Evolutionary conservation across 441 rosid species (phyloP).

Genomic region (Pelargonium cotyledonis): DNA sequence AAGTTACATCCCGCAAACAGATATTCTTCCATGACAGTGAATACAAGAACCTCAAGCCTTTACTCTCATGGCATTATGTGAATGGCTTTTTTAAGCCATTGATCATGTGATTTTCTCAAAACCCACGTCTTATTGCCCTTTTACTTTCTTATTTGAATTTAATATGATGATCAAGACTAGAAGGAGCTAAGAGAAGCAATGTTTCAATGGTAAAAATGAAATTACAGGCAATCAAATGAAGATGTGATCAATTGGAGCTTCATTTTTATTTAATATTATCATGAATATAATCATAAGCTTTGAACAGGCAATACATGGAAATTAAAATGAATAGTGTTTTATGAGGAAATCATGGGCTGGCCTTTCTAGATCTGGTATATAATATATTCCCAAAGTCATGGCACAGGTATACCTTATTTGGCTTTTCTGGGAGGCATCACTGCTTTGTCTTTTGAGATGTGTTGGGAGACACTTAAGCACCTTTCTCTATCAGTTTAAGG

Average conservation of each 20-base stretch:
- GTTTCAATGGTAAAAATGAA: slow-evolving; percentile 1
- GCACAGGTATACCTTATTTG: slow-evolving; percentile 19
- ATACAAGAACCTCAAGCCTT: slow-evolving; percentile 20
- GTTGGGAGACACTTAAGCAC: slow-evolving; percentile 24
- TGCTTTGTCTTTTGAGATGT: slow-evolving; percentile 33
- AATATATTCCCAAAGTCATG: slow-evolving; percentile 14
- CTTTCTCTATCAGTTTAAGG: slow-evolving; percentile 8
- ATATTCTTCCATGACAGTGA: slow-evolving; percentile 17
- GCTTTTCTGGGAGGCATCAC: slow-evolving; percentile 24
- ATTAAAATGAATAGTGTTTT: slow-evolving; percentile 12
- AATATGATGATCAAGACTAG: not conserved
- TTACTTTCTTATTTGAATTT: slow-evolving; percentile 11
- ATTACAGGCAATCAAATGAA: slow-evolving; percentile 13
- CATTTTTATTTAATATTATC: slow-evolving; percentile 19
- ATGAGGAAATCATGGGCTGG: slow-evolving; percentile 24
- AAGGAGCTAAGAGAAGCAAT: not conserved
- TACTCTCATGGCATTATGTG: slow-evolving; percentile 9
- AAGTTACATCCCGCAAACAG: not conserved
- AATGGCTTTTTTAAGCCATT: slow-evolving; percentile 5
- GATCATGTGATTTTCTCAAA: slow-evolving; percentile 35
- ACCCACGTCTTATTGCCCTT: slow-evolving; percentile 24
- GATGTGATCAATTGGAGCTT: slow-evolving; percentile 6
- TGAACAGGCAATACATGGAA: slow-evolving; percentile 12
- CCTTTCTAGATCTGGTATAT: slow-evolving; percentile 18
- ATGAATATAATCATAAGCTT: slow-evolving; percentile 14